Evolutionary conservation across 2,329 filamentous ascomycete genomes (phyloP).

Genomic region (Cladorrhinum sp.): DNA sequence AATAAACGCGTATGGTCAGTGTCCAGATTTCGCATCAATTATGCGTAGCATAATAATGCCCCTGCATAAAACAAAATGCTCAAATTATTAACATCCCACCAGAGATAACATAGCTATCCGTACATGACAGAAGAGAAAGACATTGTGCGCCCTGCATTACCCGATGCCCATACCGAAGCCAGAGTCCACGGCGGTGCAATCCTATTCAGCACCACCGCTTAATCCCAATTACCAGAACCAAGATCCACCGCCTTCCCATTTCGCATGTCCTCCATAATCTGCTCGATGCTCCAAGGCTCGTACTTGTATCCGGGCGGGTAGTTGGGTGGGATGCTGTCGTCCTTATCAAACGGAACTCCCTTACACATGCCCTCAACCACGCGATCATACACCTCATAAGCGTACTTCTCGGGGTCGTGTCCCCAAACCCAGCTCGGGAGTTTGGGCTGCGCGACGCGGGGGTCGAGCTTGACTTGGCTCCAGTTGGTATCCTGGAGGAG

Average conservation of each 20-base stretch:
- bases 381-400: slow-evolving; percentile 35
- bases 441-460: slow-evolving; percentile 35
- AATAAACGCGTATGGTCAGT: too few species aligned
- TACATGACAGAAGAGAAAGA: too few species aligned
- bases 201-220: not conserved
- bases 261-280: slow-evolving; percentile 26
- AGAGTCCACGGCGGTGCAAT: too few species aligned
- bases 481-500: slow-evolving; percentile 38
- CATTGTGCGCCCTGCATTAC: too few species aligned
- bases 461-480: slow-evolving; percentile 35
- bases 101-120: too few species aligned
- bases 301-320: slow-evolving; percentile 34
- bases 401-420: slow-evolving; percentile 38
- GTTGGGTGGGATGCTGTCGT: slow-evolving; percentile 23
- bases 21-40: too few species aligned
- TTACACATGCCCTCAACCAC: slow-evolving; percentile 33
- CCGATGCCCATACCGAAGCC: too few species aligned
- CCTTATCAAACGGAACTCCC: slow-evolving; percentile 31
- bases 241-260: slow-evolving; percentile 22
- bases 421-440: slow-evolving; percentile 38
- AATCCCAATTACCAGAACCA: slow-evolving; percentile 22
- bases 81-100: too few species aligned
- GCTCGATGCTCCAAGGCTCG: slow-evolving; percentile 28
- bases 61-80: too few species aligned
- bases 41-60: too few species aligned